Evolutionary conservation across 1,284 basidiomycete species (phyloP).

Genomic region (Cutaneotrichosporon curvatum): DNA sequence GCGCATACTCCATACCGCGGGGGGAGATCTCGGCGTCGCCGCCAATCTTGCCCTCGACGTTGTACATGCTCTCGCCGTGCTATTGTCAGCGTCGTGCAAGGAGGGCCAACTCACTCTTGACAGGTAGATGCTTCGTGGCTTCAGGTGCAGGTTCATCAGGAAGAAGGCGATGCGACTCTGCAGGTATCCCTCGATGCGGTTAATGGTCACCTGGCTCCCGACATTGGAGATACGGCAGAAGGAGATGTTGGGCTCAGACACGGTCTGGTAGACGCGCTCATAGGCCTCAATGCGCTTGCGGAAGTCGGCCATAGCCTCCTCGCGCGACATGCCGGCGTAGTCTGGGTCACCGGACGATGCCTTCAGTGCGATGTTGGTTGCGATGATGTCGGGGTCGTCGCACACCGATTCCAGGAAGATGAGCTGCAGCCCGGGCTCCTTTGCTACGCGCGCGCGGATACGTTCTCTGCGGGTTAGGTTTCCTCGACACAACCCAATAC

Average conservation of each 20-base stretch:
- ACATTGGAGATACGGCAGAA: constrained; percentile 86
- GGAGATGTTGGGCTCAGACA: constrained; percentile 76
- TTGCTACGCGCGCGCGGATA: constrained; percentile 72
- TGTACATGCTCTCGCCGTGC: constrained; percentile 98
- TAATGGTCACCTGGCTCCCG: constrained; percentile 74
- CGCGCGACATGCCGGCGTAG: constrained; percentile 80
- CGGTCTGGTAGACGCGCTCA: constrained; percentile 91
- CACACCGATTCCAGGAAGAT: constrained; percentile 94
- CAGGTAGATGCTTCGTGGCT: constrained; percentile 93
- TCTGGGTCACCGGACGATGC: constrained; percentile 95
- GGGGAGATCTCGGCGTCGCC: constrained; percentile 85
- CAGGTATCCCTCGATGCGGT: constrained; percentile 82
- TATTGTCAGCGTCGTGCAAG: constrained; percentile 37
- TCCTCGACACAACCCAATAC: neutral
- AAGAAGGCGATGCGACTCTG: constrained; percentile 97
- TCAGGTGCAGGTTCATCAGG: constrained; percentile 95
- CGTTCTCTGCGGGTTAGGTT: constrained; percentile 55
- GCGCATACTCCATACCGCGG: constrained; percentile 77
- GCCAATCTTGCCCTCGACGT: constrained; percentile 94
- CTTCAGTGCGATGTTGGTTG: constrained; percentile 91
- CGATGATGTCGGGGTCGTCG: constrained; percentile 88
- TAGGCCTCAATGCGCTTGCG: constrained; percentile 84
- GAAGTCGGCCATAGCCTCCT: constrained; percentile 85
- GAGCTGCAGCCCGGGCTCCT: constrained; percentile 80
- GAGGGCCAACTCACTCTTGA: constrained; percentile 60